Conservation (phyloP, 306 rosid genomes). For the Calophaca sinica region DNA sequence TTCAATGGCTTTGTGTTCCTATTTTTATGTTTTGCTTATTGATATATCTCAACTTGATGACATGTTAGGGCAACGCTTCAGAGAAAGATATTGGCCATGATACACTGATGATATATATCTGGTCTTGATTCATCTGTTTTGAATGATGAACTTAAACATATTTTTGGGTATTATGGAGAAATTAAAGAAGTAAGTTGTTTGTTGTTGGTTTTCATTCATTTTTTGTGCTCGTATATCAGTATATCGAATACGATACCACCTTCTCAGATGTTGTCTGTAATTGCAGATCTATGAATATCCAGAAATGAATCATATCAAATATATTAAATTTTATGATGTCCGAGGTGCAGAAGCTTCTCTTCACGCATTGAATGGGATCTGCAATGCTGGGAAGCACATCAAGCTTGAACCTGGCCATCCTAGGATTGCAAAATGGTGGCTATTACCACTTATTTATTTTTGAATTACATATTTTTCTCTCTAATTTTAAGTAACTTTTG, state of each 20-base stretch:
- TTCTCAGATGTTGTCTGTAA: conserved; percentile 35
- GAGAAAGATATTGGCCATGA: conserved; percentile 82
- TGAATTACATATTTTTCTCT: conserved; percentile 21
- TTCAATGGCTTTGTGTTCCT: no score
- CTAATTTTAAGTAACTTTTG: conserved; percentile 16
- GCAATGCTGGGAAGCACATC: conserved; percentile 79
- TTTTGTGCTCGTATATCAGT: conserved; percentile 24
- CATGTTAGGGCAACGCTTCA: conserved; percentile 71
- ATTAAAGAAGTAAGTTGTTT: conserved; percentile 71
- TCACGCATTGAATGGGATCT: conserved; percentile 60
- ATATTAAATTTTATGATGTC: conserved; percentile 74
- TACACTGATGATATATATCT: conserved; percentile 65
- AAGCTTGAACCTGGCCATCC: conserved; percentile 73
- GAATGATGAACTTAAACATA: conserved; percentile 63
- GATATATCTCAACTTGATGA: conserved; percentile 48
- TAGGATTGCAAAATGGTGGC: conserved; percentile 58
- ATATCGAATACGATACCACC: conserved; percentile 5
- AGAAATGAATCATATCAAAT: conserved; percentile 56
- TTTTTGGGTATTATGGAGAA: conserved; percentile 82
- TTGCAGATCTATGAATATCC: conserved; percentile 72
- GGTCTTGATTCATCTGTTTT: conserved; percentile 78
- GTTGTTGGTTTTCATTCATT: conserved; percentile 40
- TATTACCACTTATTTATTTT: conserved; percentile 35
- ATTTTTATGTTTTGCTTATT: conserved; percentile 40
- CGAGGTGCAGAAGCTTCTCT: conserved; percentile 83